Evolutionary conservation across 192 early-diverging fungal genomes (phyloP).

Genomic region (Podochytrium sp.): DNA sequence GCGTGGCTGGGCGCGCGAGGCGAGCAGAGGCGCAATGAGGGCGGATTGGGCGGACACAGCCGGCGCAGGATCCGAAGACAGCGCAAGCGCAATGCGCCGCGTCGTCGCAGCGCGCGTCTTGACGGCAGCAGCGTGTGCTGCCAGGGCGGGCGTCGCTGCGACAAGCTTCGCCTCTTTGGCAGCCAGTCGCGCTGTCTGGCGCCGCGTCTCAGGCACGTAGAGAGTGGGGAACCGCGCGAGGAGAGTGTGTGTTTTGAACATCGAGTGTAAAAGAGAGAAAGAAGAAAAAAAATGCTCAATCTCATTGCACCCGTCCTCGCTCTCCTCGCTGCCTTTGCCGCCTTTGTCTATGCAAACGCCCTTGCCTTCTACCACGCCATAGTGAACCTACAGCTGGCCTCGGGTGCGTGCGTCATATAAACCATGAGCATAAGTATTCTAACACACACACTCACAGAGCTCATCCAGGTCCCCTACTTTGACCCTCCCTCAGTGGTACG

Average conservation of each 20-base stretch:
- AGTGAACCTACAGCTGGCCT: neutral
- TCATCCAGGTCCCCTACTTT: constrained; percentile 5
- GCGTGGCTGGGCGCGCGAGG: neutral
- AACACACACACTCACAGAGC: constrained; percentile 7
- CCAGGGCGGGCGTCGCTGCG: neutral
- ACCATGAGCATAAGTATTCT: no score
- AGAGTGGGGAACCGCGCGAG: constrained; percentile 3
- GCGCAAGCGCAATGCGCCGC: neutral
- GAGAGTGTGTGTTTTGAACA: neutral
- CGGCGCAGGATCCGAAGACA: neutral
- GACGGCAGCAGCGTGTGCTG: neutral
- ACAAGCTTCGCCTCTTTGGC: constrained; percentile 6
- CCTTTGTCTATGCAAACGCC: neutral
- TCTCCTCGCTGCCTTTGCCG: neutral
- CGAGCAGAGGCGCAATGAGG: neutral
- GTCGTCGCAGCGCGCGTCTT: neutral
- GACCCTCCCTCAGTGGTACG: constrained; percentile 4
- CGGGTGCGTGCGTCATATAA: neutral
- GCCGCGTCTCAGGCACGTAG: constrained; percentile 6
- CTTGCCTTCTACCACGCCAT: neutral
- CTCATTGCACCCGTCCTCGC: no score
- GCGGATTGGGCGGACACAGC: neutral
- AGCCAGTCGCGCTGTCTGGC: neutral
- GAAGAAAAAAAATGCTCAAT: no score
- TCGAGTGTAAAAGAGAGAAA: no score